Evolutionary conservation across 1,284 basidiomycete species (phyloP).

Genomic region (Schizophyllum commune): DNA sequence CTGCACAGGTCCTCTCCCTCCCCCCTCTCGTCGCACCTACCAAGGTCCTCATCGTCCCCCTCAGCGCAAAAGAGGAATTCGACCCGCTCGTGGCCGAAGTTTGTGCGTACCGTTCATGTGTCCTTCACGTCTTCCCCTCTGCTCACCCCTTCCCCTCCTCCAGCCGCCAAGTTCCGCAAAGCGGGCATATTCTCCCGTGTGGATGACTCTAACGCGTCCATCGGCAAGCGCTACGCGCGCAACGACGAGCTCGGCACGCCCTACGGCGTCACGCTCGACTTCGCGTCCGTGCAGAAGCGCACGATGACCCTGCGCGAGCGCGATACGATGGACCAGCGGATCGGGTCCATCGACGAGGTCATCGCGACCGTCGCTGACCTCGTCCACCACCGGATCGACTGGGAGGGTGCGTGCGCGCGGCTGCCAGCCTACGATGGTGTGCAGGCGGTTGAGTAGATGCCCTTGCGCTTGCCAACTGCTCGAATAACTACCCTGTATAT

Average conservation of each 20-base stretch:
- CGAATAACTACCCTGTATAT: no score
- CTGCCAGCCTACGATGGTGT: constrained; percentile 85
- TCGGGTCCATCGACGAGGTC: constrained; percentile 90
- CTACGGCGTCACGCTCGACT: constrained; percentile 94
- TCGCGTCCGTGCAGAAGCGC: constrained; percentile 84
- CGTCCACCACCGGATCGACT: constrained; percentile 67
- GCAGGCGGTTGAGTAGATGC: constrained; percentile 59
- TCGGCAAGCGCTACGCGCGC: constrained; percentile 94
- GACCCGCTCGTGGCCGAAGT: constrained; percentile 82
- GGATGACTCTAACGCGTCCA: constrained; percentile 92
- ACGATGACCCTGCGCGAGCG: constrained; percentile 93
- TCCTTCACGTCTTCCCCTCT: constrained; percentile 7
- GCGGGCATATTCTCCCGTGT: constrained; percentile 89
- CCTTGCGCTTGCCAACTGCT: no score
- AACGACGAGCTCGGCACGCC: constrained; percentile 99
- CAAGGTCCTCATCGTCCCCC: constrained; percentile 94
- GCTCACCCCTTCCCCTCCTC: constrained; percentile 10
- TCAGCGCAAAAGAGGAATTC: constrained; percentile 85
- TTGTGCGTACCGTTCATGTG: constrained; percentile 52
- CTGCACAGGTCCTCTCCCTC: constrained; percentile 74
- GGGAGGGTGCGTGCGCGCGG: constrained; percentile 69
- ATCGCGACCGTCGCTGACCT: constrained; percentile 75
- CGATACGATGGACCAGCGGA: constrained; percentile 90
- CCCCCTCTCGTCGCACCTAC: constrained; percentile 91
- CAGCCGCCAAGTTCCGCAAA: constrained; percentile 81